phyloP scores from a whole-genome alignment of 495 filamentous ascomycete genomes.

The Hyaloscypha finlandica region DNA sequence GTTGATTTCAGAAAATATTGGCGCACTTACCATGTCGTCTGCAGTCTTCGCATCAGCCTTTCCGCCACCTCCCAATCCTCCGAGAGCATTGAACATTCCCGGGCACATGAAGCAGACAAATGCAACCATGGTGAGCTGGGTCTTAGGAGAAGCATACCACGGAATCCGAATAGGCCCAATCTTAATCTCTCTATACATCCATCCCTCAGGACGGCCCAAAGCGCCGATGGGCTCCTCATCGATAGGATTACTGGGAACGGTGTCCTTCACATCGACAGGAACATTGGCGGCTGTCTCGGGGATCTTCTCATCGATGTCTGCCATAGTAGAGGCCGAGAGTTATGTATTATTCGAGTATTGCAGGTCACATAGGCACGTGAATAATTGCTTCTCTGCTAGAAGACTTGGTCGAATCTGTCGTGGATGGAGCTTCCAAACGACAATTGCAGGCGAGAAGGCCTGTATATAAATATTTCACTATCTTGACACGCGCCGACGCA shows the following conservation, averaged over 20 bases:
- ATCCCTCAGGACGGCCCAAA: constrained; percentile 36
- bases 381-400: constrained; percentile 10
- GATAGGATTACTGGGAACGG: background rate
- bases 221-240: background rate
- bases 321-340: constrained; percentile 2
- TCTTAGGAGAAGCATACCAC: constrained; percentile 74
- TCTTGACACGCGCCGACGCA: background rate
- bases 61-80: constrained; percentile 75
- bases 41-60: constrained; percentile 62
- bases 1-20: too few species aligned
- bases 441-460: constrained; percentile 8
- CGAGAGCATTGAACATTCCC: constrained; percentile 80
- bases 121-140: constrained; percentile 71
- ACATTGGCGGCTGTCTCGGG: constrained; percentile 7
- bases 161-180: constrained; percentile 58
- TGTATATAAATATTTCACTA: background rate
- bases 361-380: constrained; percentile 5
- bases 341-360: constrained; percentile 12
- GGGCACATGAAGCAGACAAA: constrained; percentile 88
- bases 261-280: background rate
- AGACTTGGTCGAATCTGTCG: too few species aligned
- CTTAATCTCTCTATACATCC: constrained; percentile 71
- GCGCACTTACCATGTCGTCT: constrained; percentile 53
- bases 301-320: constrained; percentile 13
- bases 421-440: constrained; percentile 11